phyloP scores from a whole-genome alignment of 2,329 filamentous ascomycete genomes.

The Neonectria punicea region DNA sequence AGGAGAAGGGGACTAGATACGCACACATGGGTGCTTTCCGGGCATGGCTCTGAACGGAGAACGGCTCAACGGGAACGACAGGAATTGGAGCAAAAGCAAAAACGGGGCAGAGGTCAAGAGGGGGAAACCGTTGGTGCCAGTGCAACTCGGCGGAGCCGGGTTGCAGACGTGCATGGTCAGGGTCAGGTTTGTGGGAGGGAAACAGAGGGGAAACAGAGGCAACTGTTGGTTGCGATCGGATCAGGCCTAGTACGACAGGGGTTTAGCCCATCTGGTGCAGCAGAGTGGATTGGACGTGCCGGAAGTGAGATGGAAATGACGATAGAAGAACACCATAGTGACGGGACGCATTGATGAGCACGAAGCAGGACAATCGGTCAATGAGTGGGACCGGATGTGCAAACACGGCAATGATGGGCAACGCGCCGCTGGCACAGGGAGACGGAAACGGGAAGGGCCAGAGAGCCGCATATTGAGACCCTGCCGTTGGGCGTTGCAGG shows the following conservation, averaged over 20 bases:
- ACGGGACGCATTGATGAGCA: not conserved
- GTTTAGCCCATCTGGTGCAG: not conserved
- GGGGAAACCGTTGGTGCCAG: slow-evolving; percentile 9
- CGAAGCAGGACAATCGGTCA: not conserved
- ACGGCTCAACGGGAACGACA: slow-evolving; percentile 6
- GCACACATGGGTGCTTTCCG: slow-evolving; percentile 2
- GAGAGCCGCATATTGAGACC: not conserved
- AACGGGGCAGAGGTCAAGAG: slow-evolving; percentile 6
- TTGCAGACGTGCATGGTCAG: slow-evolving; percentile 16
- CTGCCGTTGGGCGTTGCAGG: not conserved
- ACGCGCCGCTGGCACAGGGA: not conserved
- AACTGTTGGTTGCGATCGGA: not conserved
- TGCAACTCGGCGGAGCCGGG: not conserved
- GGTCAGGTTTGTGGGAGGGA: slow-evolving; percentile 14
- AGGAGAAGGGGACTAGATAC: not conserved
- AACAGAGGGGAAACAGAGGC: slow-evolving; percentile 1
- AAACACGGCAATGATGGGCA: not conserved
- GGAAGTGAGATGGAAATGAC: not conserved
- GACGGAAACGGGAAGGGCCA: not conserved
- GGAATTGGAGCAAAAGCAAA: not conserved
- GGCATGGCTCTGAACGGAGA: not conserved
- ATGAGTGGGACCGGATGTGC: not conserved
- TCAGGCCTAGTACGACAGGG: slow-evolving; percentile 4
- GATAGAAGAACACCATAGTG: not conserved
- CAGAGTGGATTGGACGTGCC: not conserved